Conservation (phyloP, 1,284 basidiomycete species). For the Microbotryomycetes sp. region DNA sequence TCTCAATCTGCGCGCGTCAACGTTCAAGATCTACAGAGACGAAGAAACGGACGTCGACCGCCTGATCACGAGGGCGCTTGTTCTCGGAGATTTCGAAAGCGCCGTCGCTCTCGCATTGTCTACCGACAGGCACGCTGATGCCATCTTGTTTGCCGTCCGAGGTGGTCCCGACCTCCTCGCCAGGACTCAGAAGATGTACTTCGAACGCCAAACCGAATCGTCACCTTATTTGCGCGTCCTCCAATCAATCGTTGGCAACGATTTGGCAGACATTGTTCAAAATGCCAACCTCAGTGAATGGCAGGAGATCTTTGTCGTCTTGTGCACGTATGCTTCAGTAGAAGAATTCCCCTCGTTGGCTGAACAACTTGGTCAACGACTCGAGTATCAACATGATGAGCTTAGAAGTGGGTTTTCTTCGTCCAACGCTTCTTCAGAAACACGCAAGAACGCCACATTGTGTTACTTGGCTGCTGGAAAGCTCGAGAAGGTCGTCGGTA, state of each 20-base stretch:
- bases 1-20: conserved; percentile 58
- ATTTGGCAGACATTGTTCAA: conserved; percentile 86
- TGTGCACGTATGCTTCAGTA: conserved; percentile 85
- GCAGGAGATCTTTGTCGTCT: conserved; percentile 93
- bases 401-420: conserved; percentile 51
- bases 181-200: conserved; percentile 88
- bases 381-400: conserved; percentile 73
- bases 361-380: conserved; percentile 83
- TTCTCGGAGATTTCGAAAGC: conserved; percentile 87
- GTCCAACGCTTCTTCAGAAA: conserved; percentile 52
- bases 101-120: conserved; percentile 89
- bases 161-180: conserved; percentile 85
- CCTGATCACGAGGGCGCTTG: conserved; percentile 84
- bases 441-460: conserved; percentile 82
- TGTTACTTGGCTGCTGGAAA: conserved; percentile 80
- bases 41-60: conserved; percentile 84
- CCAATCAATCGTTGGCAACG: conserved; percentile 90
- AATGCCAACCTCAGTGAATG: conserved; percentile 92
- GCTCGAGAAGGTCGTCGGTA: conserved; percentile 79
- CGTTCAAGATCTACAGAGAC: conserved; percentile 75
- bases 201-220: conserved; percentile 65
- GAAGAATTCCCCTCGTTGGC: conserved; percentile 70
- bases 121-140: conserved; percentile 85
- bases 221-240: conserved; percentile 83
- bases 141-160: conserved; percentile 84